Conservation (phyloP, 2,329 filamentous ascomycete species). For the Coniella lustricola region DNA sequence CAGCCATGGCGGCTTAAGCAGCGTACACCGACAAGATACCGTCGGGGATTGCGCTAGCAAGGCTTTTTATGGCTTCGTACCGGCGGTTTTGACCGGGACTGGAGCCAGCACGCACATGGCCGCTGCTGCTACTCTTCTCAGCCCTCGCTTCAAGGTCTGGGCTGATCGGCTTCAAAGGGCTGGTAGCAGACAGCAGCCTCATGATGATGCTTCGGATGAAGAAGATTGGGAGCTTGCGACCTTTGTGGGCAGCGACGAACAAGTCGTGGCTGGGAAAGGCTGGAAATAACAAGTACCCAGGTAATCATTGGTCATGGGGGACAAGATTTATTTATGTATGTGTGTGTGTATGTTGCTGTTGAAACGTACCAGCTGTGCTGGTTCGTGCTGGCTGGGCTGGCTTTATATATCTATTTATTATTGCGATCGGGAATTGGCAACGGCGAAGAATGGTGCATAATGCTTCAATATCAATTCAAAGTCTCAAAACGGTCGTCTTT, state of each 20-base stretch:
- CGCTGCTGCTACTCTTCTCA: too few species aligned
- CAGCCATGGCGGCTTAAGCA: conserved; percentile 16
- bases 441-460: too few species aligned
- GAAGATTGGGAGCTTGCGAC: conserved; percentile 14
- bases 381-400: not conserved
- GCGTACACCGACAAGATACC: not conserved
- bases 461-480: too few species aligned
- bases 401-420: not conserved
- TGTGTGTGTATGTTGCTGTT: not conserved
- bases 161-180: conserved; percentile 14
- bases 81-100: not conserved
- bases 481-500: not conserved
- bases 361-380: conserved; percentile 16
- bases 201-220: not conserved
- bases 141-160: conserved; percentile 11
- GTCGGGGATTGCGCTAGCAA: not conserved
- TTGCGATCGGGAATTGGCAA: not conserved
- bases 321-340: too few species aligned
- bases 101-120: not conserved
- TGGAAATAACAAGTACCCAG: not conserved
- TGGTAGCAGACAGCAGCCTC: conserved; percentile 4
- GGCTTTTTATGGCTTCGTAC: conserved; percentile 6
- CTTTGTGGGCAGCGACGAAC: conserved; percentile 12
- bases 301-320: too few species aligned
- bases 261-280: conserved; percentile 12